Conservation (phyloP, 2,329 filamentous ascomycete genomes). For the Ilyonectria mors-panacis region DNA sequence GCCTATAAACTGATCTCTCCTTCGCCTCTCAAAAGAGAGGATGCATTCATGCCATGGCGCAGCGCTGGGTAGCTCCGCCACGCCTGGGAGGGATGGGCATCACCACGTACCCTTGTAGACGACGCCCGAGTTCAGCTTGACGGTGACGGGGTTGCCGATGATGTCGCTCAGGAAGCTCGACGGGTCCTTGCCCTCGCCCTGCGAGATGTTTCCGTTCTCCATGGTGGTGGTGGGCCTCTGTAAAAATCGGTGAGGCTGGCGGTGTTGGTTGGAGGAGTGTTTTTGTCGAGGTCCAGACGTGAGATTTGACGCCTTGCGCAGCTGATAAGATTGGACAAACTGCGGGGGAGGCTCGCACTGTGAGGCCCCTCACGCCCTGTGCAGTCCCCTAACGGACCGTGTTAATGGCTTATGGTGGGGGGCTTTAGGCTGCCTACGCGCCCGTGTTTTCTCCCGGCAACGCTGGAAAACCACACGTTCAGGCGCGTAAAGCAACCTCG, state of each 20-base stretch:
- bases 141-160: constrained; percentile 92
- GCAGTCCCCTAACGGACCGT: constrained; percentile 37
- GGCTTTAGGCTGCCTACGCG: constrained; percentile 32
- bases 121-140: constrained; percentile 98
- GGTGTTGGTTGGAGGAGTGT: constrained; percentile 34
- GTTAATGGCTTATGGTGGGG: constrained; percentile 37
- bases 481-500: constrained; percentile 40
- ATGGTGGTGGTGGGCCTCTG: constrained; percentile 59
- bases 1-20: neutral
- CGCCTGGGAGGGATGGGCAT: neutral
- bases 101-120: constrained; percentile 87
- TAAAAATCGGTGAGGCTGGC: constrained; percentile 27
- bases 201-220: constrained; percentile 79
- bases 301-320: constrained; percentile 41
- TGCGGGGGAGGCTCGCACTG: constrained; percentile 42
- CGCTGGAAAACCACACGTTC: constrained; percentile 21
- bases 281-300: constrained; percentile 34
- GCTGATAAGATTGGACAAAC: constrained; percentile 40
- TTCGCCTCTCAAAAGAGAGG: neutral
- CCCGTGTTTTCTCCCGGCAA: constrained; percentile 26
- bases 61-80: neutral
- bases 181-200: constrained; percentile 87
- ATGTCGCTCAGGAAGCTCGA: constrained; percentile 95
- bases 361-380: constrained; percentile 27
- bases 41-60: neutral